Conservation (phyloP, 2,329 filamentous ascomycete species). For the Fusarium ambrosium region DNA sequence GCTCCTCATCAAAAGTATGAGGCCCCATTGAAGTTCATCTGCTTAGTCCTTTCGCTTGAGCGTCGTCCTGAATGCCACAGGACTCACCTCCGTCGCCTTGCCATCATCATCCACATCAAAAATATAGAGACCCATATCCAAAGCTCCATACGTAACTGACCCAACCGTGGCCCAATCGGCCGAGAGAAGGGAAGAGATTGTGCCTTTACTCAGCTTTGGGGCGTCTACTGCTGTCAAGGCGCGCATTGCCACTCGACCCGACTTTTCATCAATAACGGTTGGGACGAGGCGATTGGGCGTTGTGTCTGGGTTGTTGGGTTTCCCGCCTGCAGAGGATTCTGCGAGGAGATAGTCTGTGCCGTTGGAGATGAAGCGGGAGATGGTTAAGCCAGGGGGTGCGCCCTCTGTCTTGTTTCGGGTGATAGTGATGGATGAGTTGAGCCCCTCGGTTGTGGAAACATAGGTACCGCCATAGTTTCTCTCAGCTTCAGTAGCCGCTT, state of each 20-base stretch:
- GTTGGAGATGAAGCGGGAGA: constrained; percentile 23
- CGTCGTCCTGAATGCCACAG: not conserved
- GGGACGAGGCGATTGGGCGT: not conserved
- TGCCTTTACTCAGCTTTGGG: not conserved
- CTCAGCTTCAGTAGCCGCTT: constrained; percentile 24
- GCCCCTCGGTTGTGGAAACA: not conserved
- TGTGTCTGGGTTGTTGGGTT: not conserved
- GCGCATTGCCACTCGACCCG: constrained; percentile 1
- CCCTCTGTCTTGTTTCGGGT: constrained; percentile 22
- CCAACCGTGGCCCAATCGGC: not conserved
- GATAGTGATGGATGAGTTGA: constrained; percentile 27
- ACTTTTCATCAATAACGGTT: not conserved
- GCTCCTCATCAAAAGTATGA: not conserved
- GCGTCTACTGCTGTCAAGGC: not conserved
- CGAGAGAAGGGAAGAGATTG: not conserved
- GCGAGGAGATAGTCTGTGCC: constrained; percentile 5
- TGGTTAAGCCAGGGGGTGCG: constrained; percentile 13
- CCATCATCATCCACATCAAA: constrained; percentile 7
- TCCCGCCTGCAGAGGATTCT: not conserved
- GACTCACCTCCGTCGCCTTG: not conserved
- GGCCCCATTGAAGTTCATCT: not conserved
- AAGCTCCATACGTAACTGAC: not conserved
- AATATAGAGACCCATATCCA: not conserved
- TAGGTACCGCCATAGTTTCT: constrained; percentile 29
- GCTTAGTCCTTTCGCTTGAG: not conserved